These are phyloP conservation scores for Leccinellum rugosiceps DNA, from an alignment of 768 basidiomycete species.

Conservation along the genomic window DNA sequence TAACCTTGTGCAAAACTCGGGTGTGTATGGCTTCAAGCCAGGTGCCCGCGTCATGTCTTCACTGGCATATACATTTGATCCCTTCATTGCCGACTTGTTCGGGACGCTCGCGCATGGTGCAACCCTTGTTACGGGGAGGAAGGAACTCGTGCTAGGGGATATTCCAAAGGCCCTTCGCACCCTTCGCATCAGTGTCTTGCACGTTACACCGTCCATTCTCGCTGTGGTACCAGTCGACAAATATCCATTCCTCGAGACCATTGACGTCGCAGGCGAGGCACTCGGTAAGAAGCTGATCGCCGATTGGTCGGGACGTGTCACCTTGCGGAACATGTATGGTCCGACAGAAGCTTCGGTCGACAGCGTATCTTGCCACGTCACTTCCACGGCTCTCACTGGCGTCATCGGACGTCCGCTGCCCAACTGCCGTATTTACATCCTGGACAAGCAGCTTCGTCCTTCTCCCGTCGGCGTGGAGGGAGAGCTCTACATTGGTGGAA, in stretches of 20 bases:
- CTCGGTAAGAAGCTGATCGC: slow-evolving; percentile 23
- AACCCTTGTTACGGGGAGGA: slow-evolving; percentile 20
- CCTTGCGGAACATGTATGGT: slow-evolving; percentile 33
- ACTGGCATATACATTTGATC: slow-evolving; percentile 30
- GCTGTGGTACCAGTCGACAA: slow-evolving; percentile 25
- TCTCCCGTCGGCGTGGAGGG: slow-evolving; percentile 29
- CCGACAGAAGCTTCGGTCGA: slow-evolving; percentile 33
- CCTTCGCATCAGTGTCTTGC: slow-evolving; percentile 26
- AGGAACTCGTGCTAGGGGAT: slow-evolving; percentile 31
- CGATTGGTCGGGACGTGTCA: slow-evolving; percentile 25
- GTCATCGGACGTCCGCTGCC: slow-evolving; percentile 33
- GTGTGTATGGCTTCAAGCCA: slow-evolving; percentile 20
- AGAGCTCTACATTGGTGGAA: slow-evolving; percentile 22
- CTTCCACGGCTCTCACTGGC: slow-evolving; percentile 16
- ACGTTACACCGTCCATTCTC: slow-evolving; percentile 31
- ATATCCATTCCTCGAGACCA: slow-evolving; percentile 25
- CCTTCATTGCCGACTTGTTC: slow-evolving; percentile 19
- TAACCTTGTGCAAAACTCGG: slow-evolving; percentile 21
- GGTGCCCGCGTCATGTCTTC: slow-evolving; percentile 27
- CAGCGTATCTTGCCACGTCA: slow-evolving; percentile 27
- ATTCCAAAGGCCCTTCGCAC: slow-evolving; percentile 26
- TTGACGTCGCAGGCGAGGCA: slow-evolving; percentile 27
- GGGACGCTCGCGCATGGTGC: slow-evolving; percentile 19
- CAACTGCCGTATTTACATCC: slow-evolving; percentile 27
- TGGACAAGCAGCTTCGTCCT: slow-evolving; percentile 27